phyloP scores from a whole-genome alignment of 495 filamentous ascomycete genomes.

The Rostrohypoxylon terebratum region DNA sequence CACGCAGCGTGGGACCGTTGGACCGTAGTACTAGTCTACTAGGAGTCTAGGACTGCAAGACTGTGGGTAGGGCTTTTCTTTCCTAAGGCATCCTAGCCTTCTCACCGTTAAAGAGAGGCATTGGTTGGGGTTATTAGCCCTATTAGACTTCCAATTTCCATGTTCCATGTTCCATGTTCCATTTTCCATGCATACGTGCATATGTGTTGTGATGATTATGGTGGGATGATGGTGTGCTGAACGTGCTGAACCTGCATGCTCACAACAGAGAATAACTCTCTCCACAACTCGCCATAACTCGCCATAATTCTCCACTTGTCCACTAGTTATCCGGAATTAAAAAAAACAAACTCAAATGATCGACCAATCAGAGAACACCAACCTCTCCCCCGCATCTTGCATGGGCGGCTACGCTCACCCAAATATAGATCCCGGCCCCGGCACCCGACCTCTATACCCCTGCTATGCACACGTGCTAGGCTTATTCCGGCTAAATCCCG shows the following conservation, averaged over 20 bases:
- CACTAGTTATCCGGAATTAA: conserved; percentile 8
- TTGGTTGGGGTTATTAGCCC: conserved; percentile 13
- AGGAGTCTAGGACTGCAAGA: conserved; percentile 3
- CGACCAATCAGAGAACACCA: conserved; percentile 21
- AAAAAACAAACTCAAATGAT: conserved; percentile 20
- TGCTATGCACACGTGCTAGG: conserved; percentile 16
- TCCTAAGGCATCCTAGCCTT: conserved; percentile 8
- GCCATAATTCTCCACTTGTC: neutral
- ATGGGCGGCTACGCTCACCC: conserved; percentile 38
- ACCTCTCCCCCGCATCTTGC: conserved; percentile 38
- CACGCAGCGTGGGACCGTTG: conserved; percentile 13
- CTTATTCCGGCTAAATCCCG: neutral
- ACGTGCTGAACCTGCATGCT: conserved; percentile 39
- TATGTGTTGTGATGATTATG: conserved; percentile 22
- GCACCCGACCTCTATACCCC: conserved; percentile 19
- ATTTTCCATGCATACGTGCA: neutral
- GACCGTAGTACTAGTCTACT: too few relatives aligned
- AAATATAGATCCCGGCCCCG: conserved; percentile 36
- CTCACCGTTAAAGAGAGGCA: conserved; percentile 10
- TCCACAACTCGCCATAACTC: neutral
- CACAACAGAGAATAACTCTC: conserved; percentile 6
- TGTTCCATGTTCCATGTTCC: conserved; percentile 3
- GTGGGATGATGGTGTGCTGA: conserved; percentile 26
- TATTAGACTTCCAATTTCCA: conserved; percentile 12
- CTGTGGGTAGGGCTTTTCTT: conserved; percentile 7